Conservation (phyloP, 495 filamentous ascomycete genomes). For the Penicillium chermesinum region DNA sequence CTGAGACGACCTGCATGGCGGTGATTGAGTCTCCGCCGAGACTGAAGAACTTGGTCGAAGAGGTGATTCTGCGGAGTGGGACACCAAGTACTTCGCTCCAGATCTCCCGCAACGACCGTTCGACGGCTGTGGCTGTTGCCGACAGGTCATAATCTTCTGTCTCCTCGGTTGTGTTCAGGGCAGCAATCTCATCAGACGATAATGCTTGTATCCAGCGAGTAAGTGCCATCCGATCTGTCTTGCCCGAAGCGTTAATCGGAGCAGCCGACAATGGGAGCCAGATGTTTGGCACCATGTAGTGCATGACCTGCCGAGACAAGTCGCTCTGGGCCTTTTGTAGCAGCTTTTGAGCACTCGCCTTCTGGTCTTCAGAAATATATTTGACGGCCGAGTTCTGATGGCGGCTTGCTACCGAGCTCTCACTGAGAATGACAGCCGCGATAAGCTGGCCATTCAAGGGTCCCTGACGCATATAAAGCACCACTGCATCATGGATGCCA, state of each 20-base stretch:
- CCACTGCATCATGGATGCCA: background rate
- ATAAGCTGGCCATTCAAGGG: background rate
- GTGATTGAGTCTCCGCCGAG: slow-evolving; percentile 1
- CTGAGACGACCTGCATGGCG: background rate
- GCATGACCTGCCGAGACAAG: background rate
- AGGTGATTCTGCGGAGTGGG: slow-evolving; percentile 13
- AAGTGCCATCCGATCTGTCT: background rate
- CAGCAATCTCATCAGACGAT: background rate
- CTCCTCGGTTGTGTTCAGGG: background rate
- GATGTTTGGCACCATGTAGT: slow-evolving; percentile 37
- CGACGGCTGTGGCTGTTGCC: slow-evolving; percentile 13
- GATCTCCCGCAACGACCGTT: slow-evolving; percentile 14
- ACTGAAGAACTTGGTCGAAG: slow-evolving; percentile 11
- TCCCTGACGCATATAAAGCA: background rate
- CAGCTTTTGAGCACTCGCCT: background rate
- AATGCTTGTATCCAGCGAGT: background rate
- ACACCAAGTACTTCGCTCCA: slow-evolving; percentile 17
- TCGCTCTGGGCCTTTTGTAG: background rate
- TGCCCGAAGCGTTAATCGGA: slow-evolving; percentile 19
- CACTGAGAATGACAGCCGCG: background rate
- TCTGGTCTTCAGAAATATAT: background rate
- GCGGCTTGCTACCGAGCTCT: too few species aligned
- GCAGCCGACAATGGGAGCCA: slow-evolving; percentile 30
- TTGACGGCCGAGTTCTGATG: background rate
- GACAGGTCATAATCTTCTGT: slow-evolving; percentile 32